Evolutionary conservation across 257 asterid species (phyloP).

Genomic region (Gentiana macrophylla): DNA sequence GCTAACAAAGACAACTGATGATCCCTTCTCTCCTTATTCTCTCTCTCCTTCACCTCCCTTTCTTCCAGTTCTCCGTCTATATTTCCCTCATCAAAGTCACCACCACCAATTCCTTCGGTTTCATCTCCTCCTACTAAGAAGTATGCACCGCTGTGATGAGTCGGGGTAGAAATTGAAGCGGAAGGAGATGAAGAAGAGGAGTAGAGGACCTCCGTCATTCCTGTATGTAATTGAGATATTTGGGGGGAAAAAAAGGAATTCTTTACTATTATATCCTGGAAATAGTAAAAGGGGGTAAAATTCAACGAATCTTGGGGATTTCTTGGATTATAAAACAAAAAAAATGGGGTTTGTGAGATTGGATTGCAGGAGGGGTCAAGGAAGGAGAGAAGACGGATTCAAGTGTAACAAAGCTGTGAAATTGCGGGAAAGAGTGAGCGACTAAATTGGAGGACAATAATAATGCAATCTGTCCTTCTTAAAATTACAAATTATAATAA

Average conservation of each 20-base stretch:
- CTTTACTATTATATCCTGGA: no score
- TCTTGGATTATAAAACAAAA: no score
- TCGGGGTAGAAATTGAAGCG: slow-evolving; percentile 65
- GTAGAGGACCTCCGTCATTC: slow-evolving; percentile 96
- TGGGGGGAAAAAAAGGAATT: slow-evolving; percentile 2
- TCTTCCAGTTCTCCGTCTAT: slow-evolving; percentile 23
- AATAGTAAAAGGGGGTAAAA: no score
- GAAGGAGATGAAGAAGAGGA: slow-evolving; percentile 78
- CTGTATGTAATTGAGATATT: slow-evolving; percentile 6
- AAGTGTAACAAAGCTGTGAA: no score
- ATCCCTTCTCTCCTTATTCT: slow-evolving; percentile 43
- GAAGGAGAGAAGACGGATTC: no score
- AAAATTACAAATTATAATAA: no score
- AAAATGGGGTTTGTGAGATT: no score
- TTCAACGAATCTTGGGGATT: no score
- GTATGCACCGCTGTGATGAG: slow-evolving; percentile 61
- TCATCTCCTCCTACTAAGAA: slow-evolving; percentile 25
- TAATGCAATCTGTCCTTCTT: no score
- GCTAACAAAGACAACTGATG: slow-evolving; percentile 77
- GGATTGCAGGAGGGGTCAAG: no score
- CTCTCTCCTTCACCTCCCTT: slow-evolving; percentile 44
- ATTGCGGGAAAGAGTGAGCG: no score
- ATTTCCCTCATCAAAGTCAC: slow-evolving; percentile 10
- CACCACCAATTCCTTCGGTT: slow-evolving; percentile 10
- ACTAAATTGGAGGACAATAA: no score